phyloP scores from a whole-genome alignment of 345 rosid species.

The Orychophragmus violaceus region DNA sequence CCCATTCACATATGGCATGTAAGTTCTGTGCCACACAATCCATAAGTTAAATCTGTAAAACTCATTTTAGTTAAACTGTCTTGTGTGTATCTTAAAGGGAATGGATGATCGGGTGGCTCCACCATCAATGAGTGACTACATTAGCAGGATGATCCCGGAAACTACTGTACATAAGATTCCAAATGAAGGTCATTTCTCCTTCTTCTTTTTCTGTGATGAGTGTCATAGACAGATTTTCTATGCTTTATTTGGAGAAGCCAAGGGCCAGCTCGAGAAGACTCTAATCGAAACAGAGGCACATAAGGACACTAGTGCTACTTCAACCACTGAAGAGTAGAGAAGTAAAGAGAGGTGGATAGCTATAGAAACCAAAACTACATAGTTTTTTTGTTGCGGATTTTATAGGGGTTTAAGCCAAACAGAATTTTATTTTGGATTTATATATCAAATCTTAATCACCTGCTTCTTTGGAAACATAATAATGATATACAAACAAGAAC shows the following conservation, averaged over 20 bases:
- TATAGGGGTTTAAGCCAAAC: not conserved
- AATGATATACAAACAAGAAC: constrained; percentile 12
- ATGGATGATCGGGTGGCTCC: constrained; percentile 71
- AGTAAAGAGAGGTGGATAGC: constrained; percentile 7
- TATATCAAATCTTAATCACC: not conserved
- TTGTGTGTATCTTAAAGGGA: constrained; percentile 44
- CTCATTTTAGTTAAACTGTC: not conserved
- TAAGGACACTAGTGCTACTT: not conserved
- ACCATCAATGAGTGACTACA: constrained; percentile 57
- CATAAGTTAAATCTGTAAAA: not conserved
- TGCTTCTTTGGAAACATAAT: not conserved
- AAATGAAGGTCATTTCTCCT: constrained; percentile 82
- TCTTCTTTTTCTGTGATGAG: constrained; percentile 67
- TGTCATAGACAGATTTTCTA: constrained; percentile 71
- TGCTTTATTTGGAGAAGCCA: constrained; percentile 61
- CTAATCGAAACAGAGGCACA: constrained; percentile 7
- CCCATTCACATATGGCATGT: constrained; percentile 98
- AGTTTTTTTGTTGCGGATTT: not conserved
- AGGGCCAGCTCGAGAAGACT: constrained; percentile 47
- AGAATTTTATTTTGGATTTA: not conserved
- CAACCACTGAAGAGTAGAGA: constrained; percentile 16
- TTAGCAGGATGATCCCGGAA: constrained; percentile 62
- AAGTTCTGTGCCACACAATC: constrained; percentile 1
- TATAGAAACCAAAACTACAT: constrained; percentile 7
- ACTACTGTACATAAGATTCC: constrained; percentile 59